Evolutionary conservation across 1,139 yeast species (phyloP), one percentile per base, ranked within the genome.

Genomic region (Candida frijolesensis): DNA sequence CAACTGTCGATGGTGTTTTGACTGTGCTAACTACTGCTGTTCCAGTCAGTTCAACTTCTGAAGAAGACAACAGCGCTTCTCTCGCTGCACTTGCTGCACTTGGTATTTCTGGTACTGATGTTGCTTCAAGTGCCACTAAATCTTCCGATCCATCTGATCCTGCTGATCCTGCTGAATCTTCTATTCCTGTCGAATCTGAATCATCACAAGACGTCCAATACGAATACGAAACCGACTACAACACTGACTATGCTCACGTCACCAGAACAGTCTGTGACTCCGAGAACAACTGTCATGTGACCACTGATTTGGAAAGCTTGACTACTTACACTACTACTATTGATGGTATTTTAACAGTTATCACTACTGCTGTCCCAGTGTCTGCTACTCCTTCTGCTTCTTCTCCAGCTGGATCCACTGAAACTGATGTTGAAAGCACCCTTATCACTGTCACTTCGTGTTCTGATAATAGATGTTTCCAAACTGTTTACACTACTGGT

Each of bases 401-500:
- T 19, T 15, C 54, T 29, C 46, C 52, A n/a, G 41, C 51, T 29
- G 42, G 32, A 18, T 47, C 32, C 35, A 33, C 39, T 32, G 54
- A 52, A 44, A 56, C 61, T 54, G 59, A 45, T 46, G 56, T 55
- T 45, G 38, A 55, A 16, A 65, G 63, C 39, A 64, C 70, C 53
- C 63, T 71, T 47, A 60, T 62, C 41, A 62, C 84, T 62, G 70
- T 79, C 67, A 79, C 84, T 53, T 71, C 78, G 48, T 80, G 85
- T 68, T 60, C 66, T 42, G 62, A 70, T 60, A 48, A 68, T 64
- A 61, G 56, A 50, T 74, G 78, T 61, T 44, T 56, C 46, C 57
- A 58, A 32, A 60, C 70, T 43, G 59, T 67, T 22, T 68, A 66
- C 49, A 64, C 70, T 43, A 59, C 63, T 42, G 57, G 62, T 47